Evolutionary conservation across 2,329 filamentous ascomycete species (phyloP).

Genomic region (Monilinia fructicola): DNA sequence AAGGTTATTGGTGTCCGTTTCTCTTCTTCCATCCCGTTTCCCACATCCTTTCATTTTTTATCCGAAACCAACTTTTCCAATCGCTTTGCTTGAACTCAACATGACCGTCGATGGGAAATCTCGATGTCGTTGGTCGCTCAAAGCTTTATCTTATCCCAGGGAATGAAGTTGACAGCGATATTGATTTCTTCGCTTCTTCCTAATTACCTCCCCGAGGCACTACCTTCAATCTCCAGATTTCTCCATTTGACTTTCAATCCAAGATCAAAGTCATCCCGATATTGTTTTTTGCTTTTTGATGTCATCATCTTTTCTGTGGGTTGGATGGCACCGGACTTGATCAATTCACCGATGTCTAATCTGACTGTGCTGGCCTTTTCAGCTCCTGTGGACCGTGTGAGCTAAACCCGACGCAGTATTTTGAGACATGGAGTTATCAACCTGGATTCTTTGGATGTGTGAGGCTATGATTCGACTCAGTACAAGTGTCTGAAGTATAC

Average conservation of each 20-base stretch:
- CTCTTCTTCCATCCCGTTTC: too few relatives aligned
- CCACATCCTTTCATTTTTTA: too few relatives aligned
- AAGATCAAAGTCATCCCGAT: slow-evolving; percentile 11
- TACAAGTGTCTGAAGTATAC: slow-evolving; percentile 13
- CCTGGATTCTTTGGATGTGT: slow-evolving; percentile 15
- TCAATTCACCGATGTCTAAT: slow-evolving; percentile 4
- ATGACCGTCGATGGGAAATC: neutral
- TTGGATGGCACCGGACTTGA: slow-evolving; percentile 1
- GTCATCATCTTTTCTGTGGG: neutral
- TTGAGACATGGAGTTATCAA: neutral
- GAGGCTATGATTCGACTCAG: slow-evolving; percentile 9
- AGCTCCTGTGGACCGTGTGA: slow-evolving; percentile 3
- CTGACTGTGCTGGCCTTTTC: neutral
- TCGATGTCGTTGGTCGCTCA: too few relatives aligned
- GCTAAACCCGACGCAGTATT: neutral
- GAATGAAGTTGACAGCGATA: slow-evolving; percentile 13
- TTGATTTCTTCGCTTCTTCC: neutral
- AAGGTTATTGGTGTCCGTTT: too few relatives aligned
- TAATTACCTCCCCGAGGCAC: neutral
- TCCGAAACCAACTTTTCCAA: neutral
- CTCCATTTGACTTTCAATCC: neutral
- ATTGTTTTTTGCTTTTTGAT: neutral
- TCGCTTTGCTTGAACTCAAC: neutral
- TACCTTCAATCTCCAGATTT: slow-evolving; percentile 9
- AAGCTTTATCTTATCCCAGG: neutral